A percentile compares a stretch with the other conserved stretches of the same genome.
These are phyloP conservation scores for Pichia cephalocereana DNA, from an alignment of 805 yeast genomes.

Conservation along the genomic window DNA sequence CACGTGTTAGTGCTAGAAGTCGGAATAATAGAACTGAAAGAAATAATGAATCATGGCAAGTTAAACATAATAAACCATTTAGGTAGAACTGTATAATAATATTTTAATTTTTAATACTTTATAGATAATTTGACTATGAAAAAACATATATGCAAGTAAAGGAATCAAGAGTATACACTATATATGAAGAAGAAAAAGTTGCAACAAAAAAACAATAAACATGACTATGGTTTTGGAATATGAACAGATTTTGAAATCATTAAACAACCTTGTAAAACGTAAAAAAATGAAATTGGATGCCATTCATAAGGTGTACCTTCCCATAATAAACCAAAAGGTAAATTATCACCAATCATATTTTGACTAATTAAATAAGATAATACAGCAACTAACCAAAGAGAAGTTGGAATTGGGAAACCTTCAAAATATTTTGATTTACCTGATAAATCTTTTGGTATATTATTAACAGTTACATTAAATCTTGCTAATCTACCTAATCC, in stretches of 20 bases:
- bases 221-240: constrained; percentile 66
- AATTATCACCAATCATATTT: constrained; percentile 29
- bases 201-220: neutral
- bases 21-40: neutral
- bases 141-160: too few relatives aligned
- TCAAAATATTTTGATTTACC: constrained; percentile 92
- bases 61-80: constrained; percentile 20
- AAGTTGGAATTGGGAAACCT: constrained; percentile 93
- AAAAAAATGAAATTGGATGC: constrained; percentile 60
- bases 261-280: constrained; percentile 75
- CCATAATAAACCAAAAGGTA: constrained; percentile 62
- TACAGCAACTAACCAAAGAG: constrained; percentile 59
- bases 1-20: too few relatives aligned
- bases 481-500: constrained; percentile 92
- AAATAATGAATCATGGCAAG: constrained; percentile 15
- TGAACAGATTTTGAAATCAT: constrained; percentile 87
- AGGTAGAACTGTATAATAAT: constrained; percentile 6
- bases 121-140: too few relatives aligned
- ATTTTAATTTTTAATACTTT: too few relatives aligned
- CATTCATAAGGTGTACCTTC: constrained; percentile 54
- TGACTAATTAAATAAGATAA: constrained; percentile 57
- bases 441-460: constrained; percentile 77
- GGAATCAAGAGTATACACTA: too few relatives aligned
- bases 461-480: constrained; percentile 88
- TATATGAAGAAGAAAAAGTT: neutral